Evolutionary conservation across 1,139 yeast species (phyloP), one percentile per base, ranked within the genome.

Genomic region (Blastobotrys petasosporus): DNA sequence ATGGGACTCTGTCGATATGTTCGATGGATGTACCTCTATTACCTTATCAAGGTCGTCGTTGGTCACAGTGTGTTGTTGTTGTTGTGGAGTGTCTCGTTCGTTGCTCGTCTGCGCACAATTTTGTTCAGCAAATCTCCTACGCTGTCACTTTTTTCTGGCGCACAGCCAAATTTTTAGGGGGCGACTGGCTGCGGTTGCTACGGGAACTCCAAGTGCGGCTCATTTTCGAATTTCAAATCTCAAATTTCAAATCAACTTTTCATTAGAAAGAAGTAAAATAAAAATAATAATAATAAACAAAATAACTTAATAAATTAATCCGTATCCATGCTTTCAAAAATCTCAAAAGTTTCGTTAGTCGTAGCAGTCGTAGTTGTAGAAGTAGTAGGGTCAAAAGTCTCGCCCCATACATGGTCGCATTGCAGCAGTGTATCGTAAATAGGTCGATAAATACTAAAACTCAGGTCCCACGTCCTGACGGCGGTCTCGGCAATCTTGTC

Each of bases 381-480:
- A 32, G 29, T 15, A 34, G 8, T 3, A 10, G 7, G 13, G 3
- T 31, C 28, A 12, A 31, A 32, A 11, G 15, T 16, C 23, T 31
- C 36, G 29, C 32, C 42, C 56, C 56, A 54, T 11, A 53, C 31
- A 32, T 43, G 40, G 41, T 48, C 46, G 16, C 50, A 49, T 16
- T 45, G 42, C 8, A 51, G 32, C 29, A 56, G 23, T 4, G 52
- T 45, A 28, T 54, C 53, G 41, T 56, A 57, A 9, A 58, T 44
- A 0, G 60, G 61, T 46, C 50, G 46, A 37, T 58, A 58, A 5
- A 54, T 50, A 13, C 45, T 51, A 2, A 51, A 41, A 36, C 54
- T 50, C 10, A 50, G 44, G 32, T 52, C 44, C 59, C 61, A 56
- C 38, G 56, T 52, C 9, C 48, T 45, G 4, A 37, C 30, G 10